phyloP scores from a whole-genome alignment of 768 basidiomycete genomes.

The Lactarius akahatsu region DNA sequence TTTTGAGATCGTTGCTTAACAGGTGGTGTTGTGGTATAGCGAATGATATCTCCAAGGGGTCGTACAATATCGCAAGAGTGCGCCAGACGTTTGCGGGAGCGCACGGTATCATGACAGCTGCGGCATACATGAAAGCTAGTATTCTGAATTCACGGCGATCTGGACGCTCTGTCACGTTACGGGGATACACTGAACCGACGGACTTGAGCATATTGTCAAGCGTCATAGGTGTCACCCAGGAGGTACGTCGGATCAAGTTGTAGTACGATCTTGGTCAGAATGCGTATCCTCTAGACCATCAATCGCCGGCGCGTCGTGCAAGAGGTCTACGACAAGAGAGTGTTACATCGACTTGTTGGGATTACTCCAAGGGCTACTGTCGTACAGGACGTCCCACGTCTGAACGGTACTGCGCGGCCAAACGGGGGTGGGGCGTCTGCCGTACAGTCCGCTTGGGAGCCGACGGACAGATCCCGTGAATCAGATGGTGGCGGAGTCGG shows the following conservation, averaged over 20 bases:
- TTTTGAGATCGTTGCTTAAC: not conserved
- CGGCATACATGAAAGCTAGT: constrained; percentile 63
- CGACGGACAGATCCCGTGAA: constrained; percentile 39
- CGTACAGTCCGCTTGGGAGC: constrained; percentile 43
- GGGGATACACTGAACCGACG: constrained; percentile 47
- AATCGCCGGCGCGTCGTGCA: constrained; percentile 68
- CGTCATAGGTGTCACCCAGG: constrained; percentile 80
- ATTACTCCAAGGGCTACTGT: constrained; percentile 34
- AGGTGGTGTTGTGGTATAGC: constrained; percentile 44
- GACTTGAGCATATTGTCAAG: constrained; percentile 78
- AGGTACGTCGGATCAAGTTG: constrained; percentile 50
- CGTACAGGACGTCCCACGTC: constrained; percentile 8
- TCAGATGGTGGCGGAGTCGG: constrained; percentile 31
- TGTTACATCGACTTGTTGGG: constrained; percentile 60
- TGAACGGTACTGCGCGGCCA: constrained; percentile 10
- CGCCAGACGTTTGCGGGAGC: constrained; percentile 83
- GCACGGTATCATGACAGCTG: constrained; percentile 70
- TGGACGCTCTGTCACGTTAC: constrained; percentile 49
- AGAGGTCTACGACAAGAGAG: constrained; percentile 61
- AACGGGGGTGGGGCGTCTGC: constrained; percentile 30
- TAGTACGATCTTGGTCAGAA: constrained; percentile 7
- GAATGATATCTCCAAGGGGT: constrained; percentile 91
- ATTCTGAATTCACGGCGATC: constrained; percentile 57
- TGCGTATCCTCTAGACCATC: constrained; percentile 51
- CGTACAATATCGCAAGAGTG: constrained; percentile 80